Evolutionary conservation across 1,284 basidiomycete species (phyloP).

Genomic region (Puccinia novopanici): DNA sequence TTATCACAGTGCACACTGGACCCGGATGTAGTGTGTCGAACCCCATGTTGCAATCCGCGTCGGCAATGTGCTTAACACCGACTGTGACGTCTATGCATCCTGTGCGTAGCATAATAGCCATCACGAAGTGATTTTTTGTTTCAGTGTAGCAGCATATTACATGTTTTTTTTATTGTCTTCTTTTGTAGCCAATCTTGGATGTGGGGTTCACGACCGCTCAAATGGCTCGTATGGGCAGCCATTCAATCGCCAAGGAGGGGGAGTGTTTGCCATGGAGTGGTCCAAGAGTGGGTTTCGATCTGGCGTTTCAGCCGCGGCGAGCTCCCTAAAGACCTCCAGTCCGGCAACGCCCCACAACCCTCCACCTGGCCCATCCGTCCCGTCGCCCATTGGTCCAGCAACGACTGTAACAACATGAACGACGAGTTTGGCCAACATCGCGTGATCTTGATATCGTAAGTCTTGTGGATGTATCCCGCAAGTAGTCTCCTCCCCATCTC

Average conservation of each 20-base stretch:
- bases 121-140: neutral
- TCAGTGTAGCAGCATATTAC: neutral
- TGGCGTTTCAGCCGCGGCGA: constrained; percentile 62
- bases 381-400: constrained; percentile 67
- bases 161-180: neutral
- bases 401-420: constrained; percentile 66
- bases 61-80: constrained; percentile 15
- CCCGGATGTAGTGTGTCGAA: constrained; percentile 66
- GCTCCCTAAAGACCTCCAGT: constrained; percentile 70
- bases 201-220: constrained; percentile 67
- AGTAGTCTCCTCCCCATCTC: constrained; percentile 54
- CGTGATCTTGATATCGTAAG: constrained; percentile 66
- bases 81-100: constrained; percentile 35
- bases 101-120: constrained; percentile 9
- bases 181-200: constrained; percentile 67
- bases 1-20: constrained; percentile 65
- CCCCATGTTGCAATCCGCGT: constrained; percentile 60
- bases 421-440: constrained; percentile 71
- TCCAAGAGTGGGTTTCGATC: constrained; percentile 70
- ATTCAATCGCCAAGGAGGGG: constrained; percentile 73
- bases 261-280: constrained; percentile 75
- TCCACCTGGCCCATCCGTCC: constrained; percentile 70
- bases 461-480: too few species aligned
- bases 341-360: constrained; percentile 66
- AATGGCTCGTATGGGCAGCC: constrained; percentile 68